Evolutionary conservation across 257 asterid genomes (phyloP).

Genomic region (Apocynum venetum): DNA sequence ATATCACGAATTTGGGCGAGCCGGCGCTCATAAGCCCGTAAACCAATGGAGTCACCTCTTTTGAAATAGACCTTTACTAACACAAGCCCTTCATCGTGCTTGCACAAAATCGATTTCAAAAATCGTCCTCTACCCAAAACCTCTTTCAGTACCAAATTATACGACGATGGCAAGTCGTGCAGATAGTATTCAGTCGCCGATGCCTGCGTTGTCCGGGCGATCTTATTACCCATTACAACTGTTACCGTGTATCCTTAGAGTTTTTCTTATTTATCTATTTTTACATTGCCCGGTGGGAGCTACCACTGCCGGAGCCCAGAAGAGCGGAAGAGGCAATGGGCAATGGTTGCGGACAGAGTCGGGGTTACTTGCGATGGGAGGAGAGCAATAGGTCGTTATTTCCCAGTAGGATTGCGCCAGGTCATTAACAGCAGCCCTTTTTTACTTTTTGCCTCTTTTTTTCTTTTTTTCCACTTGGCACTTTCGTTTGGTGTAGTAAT

Average conservation of each 20-base stretch:
- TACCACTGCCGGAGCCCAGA: neutral
- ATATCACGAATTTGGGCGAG: constrained; percentile 56
- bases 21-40: constrained; percentile 80
- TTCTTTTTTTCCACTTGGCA: too few relatives aligned
- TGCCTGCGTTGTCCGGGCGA: constrained; percentile 95
- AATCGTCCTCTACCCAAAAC: constrained; percentile 90
- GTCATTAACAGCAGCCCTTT: neutral
- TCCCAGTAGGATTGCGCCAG: constrained; percentile 3
- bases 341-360: neutral
- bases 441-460: too few relatives aligned
- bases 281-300: constrained; percentile 12
- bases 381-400: neutral
- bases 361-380: constrained; percentile 7
- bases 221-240: constrained; percentile 67
- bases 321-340: neutral
- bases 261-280: neutral
- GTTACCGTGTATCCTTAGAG: neutral
- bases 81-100: constrained; percentile 69
- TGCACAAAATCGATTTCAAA: constrained; percentile 61
- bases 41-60: constrained; percentile 89
- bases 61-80: constrained; percentile 96
- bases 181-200: constrained; percentile 95
- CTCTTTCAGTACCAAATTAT: constrained; percentile 87
- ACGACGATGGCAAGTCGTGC: constrained; percentile 91
- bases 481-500: too few relatives aligned